These are phyloP conservation scores for Apiosordaria backusii DNA, from an alignment of 495 filamentous ascomycete species.

Conservation along the genomic window DNA sequence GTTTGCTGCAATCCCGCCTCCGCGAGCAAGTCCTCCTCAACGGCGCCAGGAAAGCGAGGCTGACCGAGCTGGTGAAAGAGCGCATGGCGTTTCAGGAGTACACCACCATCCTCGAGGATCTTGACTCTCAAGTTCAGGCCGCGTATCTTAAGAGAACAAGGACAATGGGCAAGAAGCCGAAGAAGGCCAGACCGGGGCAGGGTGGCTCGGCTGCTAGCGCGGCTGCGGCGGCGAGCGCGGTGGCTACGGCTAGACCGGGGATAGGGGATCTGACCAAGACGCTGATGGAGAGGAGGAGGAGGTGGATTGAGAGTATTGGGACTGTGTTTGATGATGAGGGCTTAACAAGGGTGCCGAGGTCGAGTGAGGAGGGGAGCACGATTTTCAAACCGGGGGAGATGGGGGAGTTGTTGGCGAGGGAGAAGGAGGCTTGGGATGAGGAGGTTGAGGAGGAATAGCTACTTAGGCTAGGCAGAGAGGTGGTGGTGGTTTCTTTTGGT, in stretches of 20 bases:
- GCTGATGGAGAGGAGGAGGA: constrained; percentile 80
- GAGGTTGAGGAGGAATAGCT: constrained; percentile 52
- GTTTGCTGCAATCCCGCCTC: constrained; percentile 76
- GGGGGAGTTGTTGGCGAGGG: constrained; percentile 57
- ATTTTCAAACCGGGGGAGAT: constrained; percentile 62
- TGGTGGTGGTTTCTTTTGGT: background rate
- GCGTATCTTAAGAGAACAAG: constrained; percentile 96
- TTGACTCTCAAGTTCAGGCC: constrained; percentile 91
- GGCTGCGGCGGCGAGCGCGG: constrained; percentile 44
- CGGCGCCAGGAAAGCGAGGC: constrained; percentile 80
- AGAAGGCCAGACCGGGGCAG: constrained; percentile 77
- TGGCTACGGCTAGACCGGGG: constrained; percentile 60
- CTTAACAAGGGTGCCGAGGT: constrained; percentile 46
- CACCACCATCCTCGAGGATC: constrained; percentile 91
- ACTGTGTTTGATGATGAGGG: constrained; percentile 76
- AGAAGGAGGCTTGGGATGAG: constrained; percentile 73
- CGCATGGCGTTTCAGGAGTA: constrained; percentile 95
- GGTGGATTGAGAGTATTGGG: constrained; percentile 85
- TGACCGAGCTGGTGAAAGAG: constrained; percentile 82
- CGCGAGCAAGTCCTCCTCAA: constrained; percentile 78
- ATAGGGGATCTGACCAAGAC: constrained; percentile 88
- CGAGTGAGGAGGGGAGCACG: constrained; percentile 37
- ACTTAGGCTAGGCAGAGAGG: too few relatives aligned
- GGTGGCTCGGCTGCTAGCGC: constrained; percentile 60
- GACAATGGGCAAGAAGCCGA: constrained; percentile 86